phyloP scores from a whole-genome alignment of 371 early-diverging fungal genomes.

The Haplosporangium sp. region DNA sequence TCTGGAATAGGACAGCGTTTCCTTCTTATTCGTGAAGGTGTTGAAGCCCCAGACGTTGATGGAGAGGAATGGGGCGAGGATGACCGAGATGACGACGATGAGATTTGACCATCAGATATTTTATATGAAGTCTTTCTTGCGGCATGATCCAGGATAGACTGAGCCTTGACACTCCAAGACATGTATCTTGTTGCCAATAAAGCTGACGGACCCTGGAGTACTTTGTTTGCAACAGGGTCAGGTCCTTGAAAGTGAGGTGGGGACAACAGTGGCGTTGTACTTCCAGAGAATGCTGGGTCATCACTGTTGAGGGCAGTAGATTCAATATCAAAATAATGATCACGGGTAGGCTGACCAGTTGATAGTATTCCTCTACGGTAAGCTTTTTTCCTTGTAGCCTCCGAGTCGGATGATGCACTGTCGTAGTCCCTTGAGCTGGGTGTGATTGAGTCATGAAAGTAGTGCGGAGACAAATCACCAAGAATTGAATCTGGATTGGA shows the following conservation, averaged over 20 bases:
- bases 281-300: slow-evolving; percentile 51
- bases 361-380: slow-evolving; percentile 43
- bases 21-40: slow-evolving; percentile 38
- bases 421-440: slow-evolving; percentile 52
- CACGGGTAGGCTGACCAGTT: slow-evolving; percentile 34
- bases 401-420: slow-evolving; percentile 54
- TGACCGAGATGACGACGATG: slow-evolving; percentile 31
- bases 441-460: slow-evolving; percentile 49
- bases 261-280: slow-evolving; percentile 42
- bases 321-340: slow-evolving; percentile 54
- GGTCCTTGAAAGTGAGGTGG: slow-evolving; percentile 27
- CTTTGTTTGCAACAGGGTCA: slow-evolving; percentile 38
- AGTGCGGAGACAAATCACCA: slow-evolving; percentile 52
- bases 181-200: slow-evolving; percentile 37
- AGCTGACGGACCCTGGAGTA: slow-evolving; percentile 46
- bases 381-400: slow-evolving; percentile 32
- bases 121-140: slow-evolving; percentile 11
- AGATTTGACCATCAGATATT: slow-evolving; percentile 23
- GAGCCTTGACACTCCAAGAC: slow-evolving; percentile 56
- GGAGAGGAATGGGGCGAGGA: slow-evolving; percentile 45
- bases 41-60: slow-evolving; percentile 45
- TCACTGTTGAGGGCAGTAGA: slow-evolving; percentile 50
- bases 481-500: slow-evolving; percentile 50
- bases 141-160: slow-evolving; percentile 49
- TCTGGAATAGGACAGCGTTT: slow-evolving; percentile 51